These are phyloP conservation scores for Jackrogersella multiformis DNA, from an alignment of 495 filamentous ascomycete genomes.

Conservation along the genomic window DNA sequence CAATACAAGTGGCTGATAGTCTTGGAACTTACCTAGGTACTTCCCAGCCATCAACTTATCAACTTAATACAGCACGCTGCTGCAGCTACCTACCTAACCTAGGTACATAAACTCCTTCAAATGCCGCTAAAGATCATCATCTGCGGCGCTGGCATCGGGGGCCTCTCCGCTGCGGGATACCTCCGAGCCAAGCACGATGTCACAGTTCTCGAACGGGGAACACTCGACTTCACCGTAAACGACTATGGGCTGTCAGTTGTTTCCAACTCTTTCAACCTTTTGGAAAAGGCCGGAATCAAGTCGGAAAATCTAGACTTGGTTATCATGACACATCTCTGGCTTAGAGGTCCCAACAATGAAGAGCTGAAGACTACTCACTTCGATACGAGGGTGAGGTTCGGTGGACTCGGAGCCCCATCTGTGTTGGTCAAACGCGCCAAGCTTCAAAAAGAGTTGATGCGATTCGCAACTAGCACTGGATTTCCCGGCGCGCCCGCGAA, in stretches of 20 bases:
- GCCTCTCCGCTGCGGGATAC: constrained; percentile 40
- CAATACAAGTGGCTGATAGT: neutral
- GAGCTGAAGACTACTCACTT: constrained; percentile 37
- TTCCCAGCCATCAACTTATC: neutral
- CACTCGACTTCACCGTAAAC: constrained; percentile 41
- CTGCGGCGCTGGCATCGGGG: constrained; percentile 42
- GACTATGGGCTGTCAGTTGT: constrained; percentile 44
- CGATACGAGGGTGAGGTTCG: constrained; percentile 38
- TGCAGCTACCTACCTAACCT: neutral
- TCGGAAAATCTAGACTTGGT: constrained; percentile 36
- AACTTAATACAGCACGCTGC: neutral
- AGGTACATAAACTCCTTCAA: neutral
- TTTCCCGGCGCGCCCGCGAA: constrained; percentile 39
- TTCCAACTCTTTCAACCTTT: constrained; percentile 40
- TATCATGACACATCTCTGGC: constrained; percentile 43
- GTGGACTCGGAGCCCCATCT: constrained; percentile 38
- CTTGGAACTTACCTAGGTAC: too few relatives aligned
- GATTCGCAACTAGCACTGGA: constrained; percentile 38
- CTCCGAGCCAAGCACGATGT: constrained; percentile 43
- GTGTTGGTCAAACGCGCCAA: constrained; percentile 39
- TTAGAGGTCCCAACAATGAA: constrained; percentile 33
- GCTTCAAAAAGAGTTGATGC: constrained; percentile 38
- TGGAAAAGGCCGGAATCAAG: constrained; percentile 41
- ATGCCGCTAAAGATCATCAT: constrained; percentile 42
- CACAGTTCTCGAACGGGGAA: constrained; percentile 43